Base-by-base conservation (phyloP, 1,139 yeast species). In the Taphrina pruni region DNA sequence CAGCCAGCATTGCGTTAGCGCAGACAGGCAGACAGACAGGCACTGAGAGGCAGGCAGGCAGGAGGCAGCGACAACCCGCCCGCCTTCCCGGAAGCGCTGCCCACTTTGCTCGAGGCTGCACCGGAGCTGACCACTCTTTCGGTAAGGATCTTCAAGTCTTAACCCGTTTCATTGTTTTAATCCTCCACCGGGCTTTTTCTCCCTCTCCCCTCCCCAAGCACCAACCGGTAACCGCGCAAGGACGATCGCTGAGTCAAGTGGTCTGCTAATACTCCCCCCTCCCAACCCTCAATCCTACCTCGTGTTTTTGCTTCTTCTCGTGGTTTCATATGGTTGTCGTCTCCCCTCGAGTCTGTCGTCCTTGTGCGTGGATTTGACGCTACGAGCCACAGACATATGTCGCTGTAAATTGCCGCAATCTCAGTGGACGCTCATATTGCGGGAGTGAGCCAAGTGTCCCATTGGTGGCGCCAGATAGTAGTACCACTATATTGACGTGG, bases 71-170 rank as follows among this genome's bases (percentile, higher is more conserved):
- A 26, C 4, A 26, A 26, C 32, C 32, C 32, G 32, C 32, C 32
- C 32, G 32, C 32, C 32, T 26, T 26, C 32, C 32, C 32, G 32
- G 51, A 17, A 46, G n/a, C 11, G 11, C 54, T 50, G 54, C 20
- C 54, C 36, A 20, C 11, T 50, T 21, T n/a, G n/a, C n/a, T 50
- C 11, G 21, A 26, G 36, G 54, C 32, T 50, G 54, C 54, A 50
- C 54, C 54, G 54, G 54, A 50, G 36, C 36, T 21, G 36, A 50
- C 54, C 54, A 50, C 54, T 26, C 54, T 50, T 50, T n/a, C 20
- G 54, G 54, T 11, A 50, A 26, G 32, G 54, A 50, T 50, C 54
- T 4, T 9, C 54, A 50, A 45, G 48, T 45, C 48, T 45, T 45
- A 45, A 45, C 48, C n/a, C 48, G 48, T 17, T 45, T 17, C 12